A percentile compares a stretch with the other conserved stretches of the same genome.
Conservation (phyloP, 1,284 basidiomycete genomes). For the Amylostereum areolatum region DNA sequence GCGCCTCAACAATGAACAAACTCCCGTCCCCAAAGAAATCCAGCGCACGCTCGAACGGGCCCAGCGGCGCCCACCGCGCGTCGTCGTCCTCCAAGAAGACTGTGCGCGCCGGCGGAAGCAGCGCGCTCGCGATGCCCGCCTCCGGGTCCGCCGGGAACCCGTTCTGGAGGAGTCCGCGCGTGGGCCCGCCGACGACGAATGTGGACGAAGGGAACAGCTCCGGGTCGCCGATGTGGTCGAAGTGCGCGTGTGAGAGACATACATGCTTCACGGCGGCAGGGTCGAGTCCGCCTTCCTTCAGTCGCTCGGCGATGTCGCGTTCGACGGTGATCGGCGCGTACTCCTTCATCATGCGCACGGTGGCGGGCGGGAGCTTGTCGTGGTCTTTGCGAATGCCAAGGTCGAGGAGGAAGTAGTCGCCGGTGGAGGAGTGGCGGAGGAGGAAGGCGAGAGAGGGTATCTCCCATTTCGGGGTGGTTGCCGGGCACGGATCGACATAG, state of each 20-base stretch:
- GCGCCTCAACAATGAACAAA: conserved; percentile 49
- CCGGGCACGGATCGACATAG: conserved; percentile 13
- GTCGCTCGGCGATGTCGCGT: conserved; percentile 41
- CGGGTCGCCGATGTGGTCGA: conserved; percentile 39
- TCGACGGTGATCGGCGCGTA: conserved; percentile 22
- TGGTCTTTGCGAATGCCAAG: conserved; percentile 44
- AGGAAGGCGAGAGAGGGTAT: conserved; percentile 45
- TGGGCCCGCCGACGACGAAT: conserved; percentile 38
- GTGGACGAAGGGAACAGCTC: conserved; percentile 38
- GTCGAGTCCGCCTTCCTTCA: conserved; percentile 38
- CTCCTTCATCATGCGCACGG: too few species aligned
- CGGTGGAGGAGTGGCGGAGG: conserved; percentile 36
- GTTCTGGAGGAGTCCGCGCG: conserved; percentile 25
- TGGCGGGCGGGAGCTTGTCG: conserved; percentile 32
- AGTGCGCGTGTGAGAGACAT: conserved; percentile 46
- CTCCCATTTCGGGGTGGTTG: conserved; percentile 8
- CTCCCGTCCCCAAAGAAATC: conserved; percentile 56
- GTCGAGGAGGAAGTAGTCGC: conserved; percentile 43
- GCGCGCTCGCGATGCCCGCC: conserved; percentile 24
- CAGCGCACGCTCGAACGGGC: conserved; percentile 43
- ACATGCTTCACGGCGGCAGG: conserved; percentile 38
- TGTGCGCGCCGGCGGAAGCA: conserved; percentile 39
- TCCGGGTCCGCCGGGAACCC: conserved; percentile 37
- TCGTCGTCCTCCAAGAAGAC: conserved; percentile 27
- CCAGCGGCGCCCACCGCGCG: conserved; percentile 30